Base-by-base conservation (phyloP, 768 basidiomycete genomes). In the Amanita pseudoporphyria region DNA sequence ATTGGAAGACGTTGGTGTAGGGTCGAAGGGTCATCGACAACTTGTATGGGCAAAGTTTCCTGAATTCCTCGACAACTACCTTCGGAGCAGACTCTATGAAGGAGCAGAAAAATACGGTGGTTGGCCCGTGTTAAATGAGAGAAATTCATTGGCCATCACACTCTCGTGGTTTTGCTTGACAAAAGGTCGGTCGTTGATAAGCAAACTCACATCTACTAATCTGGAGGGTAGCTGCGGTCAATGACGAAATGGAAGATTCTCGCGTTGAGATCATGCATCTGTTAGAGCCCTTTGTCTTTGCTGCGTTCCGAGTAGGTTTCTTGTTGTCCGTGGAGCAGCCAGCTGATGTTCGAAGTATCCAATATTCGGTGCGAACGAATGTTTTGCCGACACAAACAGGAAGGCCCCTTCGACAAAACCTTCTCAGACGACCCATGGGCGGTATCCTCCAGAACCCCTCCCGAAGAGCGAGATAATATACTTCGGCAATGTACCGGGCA, bases 1-100 rank as follows among this genome's bases (percentile, higher is more conserved):
- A 77, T 63, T 80, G 36, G 69, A 79, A 28, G 79, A 82, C 53
- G 72, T 78, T 22, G 73, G 71, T 47, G 57, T 62, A 9, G 65
- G 63, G 21, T 70, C 67, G 41, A 71, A 67, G 53, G 80, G 79
- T 57, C 56, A 67, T 33, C 65, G 66, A 44, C 77, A 75, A 52
- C 64, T 79, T 12, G 57, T 67, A 42, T 67, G 68, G 58, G 73
- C 75, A 5, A 66, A 65, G 35, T 58, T 77, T 9, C 67, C 68
- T 3, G 31, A 49, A 0, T 72, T 78, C 49, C 61, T 78, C 13
- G 63, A 64, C 32, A 45, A 39, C 1, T 76, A 69, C 54, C 52
- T 80, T 21, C 66, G 67, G 18, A 52, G 62, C 5, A 65, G 67
- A 18, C 58, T 78, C 9, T 65, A 71, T 35, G 64, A 66, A 37